Percentiles rank a stretch among this genome's conserved stretches.
Evolutionary conservation across 805 yeast species (phyloP).

Genomic region (Yamadazyma philogaea): DNA sequence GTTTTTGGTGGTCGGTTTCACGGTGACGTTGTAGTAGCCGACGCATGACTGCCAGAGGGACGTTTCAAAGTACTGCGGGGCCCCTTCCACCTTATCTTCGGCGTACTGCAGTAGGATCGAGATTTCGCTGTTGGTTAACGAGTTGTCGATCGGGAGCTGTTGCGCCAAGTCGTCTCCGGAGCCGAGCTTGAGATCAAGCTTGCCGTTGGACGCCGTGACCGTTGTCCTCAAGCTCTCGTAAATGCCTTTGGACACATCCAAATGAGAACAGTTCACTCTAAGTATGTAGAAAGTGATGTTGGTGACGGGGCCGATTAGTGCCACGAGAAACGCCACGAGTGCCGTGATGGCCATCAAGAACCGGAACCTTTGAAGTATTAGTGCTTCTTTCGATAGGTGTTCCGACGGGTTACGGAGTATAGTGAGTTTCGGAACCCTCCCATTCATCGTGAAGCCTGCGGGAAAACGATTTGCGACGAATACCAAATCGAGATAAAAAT

Average conservation of each 20-base stretch:
- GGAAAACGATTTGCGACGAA: no score
- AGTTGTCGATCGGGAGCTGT: constrained; percentile 25
- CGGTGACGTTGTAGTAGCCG: constrained; percentile 32
- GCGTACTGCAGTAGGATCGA: constrained; percentile 45
- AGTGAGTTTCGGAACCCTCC: no score
- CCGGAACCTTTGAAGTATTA: constrained; percentile 24
- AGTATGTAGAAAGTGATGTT: constrained; percentile 24
- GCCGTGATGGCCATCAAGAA: constrained; percentile 19
- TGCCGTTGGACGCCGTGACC: constrained; percentile 21
- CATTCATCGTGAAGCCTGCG: no score
- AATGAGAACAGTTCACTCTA: constrained; percentile 48
- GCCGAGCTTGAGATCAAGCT: constrained; percentile 16
- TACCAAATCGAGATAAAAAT: no score
- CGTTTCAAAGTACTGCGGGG: constrained; percentile 48
- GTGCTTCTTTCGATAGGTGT: constrained; percentile 25
- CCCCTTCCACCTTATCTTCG: constrained; percentile 40
- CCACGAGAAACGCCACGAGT: constrained; percentile 17
- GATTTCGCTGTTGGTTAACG: constrained; percentile 50
- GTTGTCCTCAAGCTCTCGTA: constrained; percentile 42
- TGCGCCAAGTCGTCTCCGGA: background rate
- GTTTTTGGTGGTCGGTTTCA: constrained; percentile 6
- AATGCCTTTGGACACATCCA: constrained; percentile 52
- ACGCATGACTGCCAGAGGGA: constrained; percentile 46
- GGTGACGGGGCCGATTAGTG: constrained; percentile 26
- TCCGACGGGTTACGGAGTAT: constrained; percentile 15